Conservation (phyloP, 495 filamentous ascomycete genomes). For the Xylaria curta region DNA sequence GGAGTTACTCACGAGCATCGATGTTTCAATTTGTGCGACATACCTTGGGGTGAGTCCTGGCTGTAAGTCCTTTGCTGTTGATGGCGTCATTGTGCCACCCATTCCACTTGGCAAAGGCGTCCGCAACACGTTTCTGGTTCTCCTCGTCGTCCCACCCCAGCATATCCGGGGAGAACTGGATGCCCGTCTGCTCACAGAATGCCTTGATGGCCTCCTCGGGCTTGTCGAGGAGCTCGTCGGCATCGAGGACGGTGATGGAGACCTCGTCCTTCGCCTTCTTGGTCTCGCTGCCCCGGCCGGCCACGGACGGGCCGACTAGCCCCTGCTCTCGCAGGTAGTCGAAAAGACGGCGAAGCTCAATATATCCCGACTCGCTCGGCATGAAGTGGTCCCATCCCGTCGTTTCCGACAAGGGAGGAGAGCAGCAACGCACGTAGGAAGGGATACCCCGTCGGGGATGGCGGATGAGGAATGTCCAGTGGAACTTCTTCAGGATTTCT, state of each 20-base stretch:
- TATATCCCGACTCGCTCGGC: constrained; percentile 86
- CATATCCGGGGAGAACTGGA: constrained; percentile 76
- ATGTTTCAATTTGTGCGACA: constrained; percentile 18
- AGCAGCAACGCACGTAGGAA: constrained; percentile 93
- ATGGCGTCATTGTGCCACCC: constrained; percentile 97
- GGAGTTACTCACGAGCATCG: neutral
- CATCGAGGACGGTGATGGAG: constrained; percentile 86
- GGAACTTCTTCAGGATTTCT: constrained; percentile 72
- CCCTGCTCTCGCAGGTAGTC: constrained; percentile 73
- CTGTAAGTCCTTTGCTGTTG: constrained; percentile 72
- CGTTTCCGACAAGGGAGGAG: constrained; percentile 77
- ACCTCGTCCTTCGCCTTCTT: constrained; percentile 38
- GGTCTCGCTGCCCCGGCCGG: constrained; percentile 43
- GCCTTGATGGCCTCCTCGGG: constrained; percentile 74
- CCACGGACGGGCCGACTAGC: constrained; percentile 67
- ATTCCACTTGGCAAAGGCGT: constrained; percentile 91
- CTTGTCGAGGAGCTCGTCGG: constrained; percentile 88
- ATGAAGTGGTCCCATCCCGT: constrained; percentile 90
- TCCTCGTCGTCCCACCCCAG: constrained; percentile 79
- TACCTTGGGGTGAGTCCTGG: constrained; percentile 68
- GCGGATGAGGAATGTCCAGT: constrained; percentile 97
- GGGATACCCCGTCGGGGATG: constrained; percentile 88
- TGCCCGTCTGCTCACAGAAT: constrained; percentile 78
- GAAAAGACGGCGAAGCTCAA: constrained; percentile 82
- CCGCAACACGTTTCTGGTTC: constrained; percentile 66